Evolutionary conservation across 129 eudicot genomes (phyloP).

Genomic region (Ambrosia trifida): DNA sequence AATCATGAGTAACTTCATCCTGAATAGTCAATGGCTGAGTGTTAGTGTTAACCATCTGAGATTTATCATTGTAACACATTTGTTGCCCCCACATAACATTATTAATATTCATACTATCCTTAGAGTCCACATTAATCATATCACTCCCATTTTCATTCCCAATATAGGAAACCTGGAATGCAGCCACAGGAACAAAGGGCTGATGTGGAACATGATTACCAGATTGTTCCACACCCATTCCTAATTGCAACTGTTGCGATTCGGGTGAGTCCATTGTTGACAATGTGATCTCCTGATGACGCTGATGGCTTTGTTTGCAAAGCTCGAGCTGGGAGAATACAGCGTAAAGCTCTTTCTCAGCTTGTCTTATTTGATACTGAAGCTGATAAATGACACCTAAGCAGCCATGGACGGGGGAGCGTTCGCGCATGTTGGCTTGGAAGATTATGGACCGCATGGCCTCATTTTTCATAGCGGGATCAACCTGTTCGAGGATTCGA

Average conservation of each 20-base stretch:
- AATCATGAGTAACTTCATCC: slow-evolving; percentile 54
- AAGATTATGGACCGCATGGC: slow-evolving; percentile 77
- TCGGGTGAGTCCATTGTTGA: slow-evolving; percentile 33
- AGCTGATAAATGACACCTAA: slow-evolving; percentile 46
- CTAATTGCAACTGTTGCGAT: slow-evolving; percentile 51
- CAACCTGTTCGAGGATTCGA: slow-evolving; percentile 53
- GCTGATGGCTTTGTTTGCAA: slow-evolving; percentile 37
- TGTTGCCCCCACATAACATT: slow-evolving; percentile 60
- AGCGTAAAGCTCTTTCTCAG: slow-evolving; percentile 55
- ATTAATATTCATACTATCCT: slow-evolving; percentile 41
- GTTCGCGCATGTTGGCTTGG: slow-evolving; percentile 64
- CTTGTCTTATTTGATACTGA: slow-evolving; percentile 37
- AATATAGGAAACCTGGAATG: slow-evolving; percentile 23
- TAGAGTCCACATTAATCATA: slow-evolving; percentile 35
- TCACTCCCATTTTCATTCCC: slow-evolving; percentile 27
- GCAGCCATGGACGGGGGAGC: slow-evolving; percentile 73
- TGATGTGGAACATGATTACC: slow-evolving; percentile 28
- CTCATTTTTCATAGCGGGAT: slow-evolving; percentile 38
- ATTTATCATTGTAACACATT: slow-evolving; percentile 33
- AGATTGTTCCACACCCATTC: slow-evolving; percentile 51
- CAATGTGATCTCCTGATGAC: slow-evolving; percentile 48
- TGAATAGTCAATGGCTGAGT: slow-evolving; percentile 34
- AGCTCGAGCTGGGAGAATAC: slow-evolving; percentile 51
- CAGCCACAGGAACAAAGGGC: slow-evolving; percentile 33
- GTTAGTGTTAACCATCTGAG: slow-evolving; percentile 40